Base-by-base conservation (phyloP, 805 yeast species). In the Grigorovia humatica region DNA sequence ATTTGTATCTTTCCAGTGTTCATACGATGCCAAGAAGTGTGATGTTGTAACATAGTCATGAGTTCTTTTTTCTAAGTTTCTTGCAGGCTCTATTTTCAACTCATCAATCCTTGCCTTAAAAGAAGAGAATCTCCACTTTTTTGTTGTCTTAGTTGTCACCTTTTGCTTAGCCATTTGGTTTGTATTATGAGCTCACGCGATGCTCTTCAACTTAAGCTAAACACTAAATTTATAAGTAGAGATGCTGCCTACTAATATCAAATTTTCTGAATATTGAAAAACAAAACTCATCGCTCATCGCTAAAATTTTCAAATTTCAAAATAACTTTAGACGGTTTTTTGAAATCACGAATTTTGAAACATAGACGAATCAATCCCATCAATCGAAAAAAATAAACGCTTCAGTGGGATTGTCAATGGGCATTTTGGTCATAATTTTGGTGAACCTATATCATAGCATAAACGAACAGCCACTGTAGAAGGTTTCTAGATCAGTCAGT, bases 1-100 rank as follows among this genome's bases (percentile, higher is more conserved):
- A 64, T 90, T 91, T 52, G 87, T 80, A 62, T 93, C 98, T 52
- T 74, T 77, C 96, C 98, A 91, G 58, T 87, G 88, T 47, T 84
- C 83, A 54, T 85, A 72, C 0, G 96, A 81, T 12, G 93, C 78
- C 30, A 84, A 68, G 58, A 90, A 87, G 66, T 85, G 90, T 1
- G 96, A 88, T 1, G 81, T 68, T 54, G 84, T 91, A 41, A 78
- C 86, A 55, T 81, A 79, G 61, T 85, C 85, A 60, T 80, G 83
- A 0, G 81, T 83, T 59, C 85, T 74, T 55, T 75, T 79, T 23
- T 73, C 70, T 42, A 82, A 67, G 49, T 76, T 76, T 53, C 77
- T 71, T 23, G 76, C 70, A 0, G 97, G 88, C 66, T 86, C 96
- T 51, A 93, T 88, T 61, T 83, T 83, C 53, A 91, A 79, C 18